Base-by-base conservation (phyloP, 257 asterid species). In the Verbascum thapsus region DNA sequence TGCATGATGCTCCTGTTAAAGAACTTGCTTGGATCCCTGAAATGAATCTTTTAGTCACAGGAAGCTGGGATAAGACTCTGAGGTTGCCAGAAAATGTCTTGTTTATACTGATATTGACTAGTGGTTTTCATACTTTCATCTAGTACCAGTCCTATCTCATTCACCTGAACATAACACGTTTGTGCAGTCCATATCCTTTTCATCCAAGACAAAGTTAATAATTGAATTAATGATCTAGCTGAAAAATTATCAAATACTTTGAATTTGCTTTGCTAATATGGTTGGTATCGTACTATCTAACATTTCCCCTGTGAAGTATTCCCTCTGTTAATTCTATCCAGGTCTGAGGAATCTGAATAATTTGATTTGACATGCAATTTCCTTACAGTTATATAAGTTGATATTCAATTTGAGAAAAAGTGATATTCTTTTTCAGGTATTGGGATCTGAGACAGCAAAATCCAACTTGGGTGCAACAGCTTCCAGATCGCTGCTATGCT, bases 401-500 rank as follows among this genome's bases (percentile, higher is more conserved):
- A 50, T 61, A 44, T 58, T 40, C 61, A 57, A 35, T 45, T 10
- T 50, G 41, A n/a, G 48, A 63, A 26, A 22, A 39, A 22, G 9
- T 56, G 59, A 56, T 58, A 32, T 61, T 72, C 55, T 0, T 68
- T 72, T 68, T 38, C 82, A 92, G 99, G 87, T 92, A 92, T 73
- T 92, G 96, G 99, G 99, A 92, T 81, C 67, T 87, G 81, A 82
- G 99, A 69, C 97, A 92, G 83, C 81, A 72, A 61, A 89, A 72
- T 78, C 97, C 99, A 66, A 88, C 86, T 53, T 85, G 88, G 80
- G 85, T 84, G 69, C 97, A 89, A 65, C 94, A 82, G 68, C 99
- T 92, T 73, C 96, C 99, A 5, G 99, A 89, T 22, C 96, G 95
- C 50, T 92, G 99, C 88, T 85, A 85, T 79, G 96, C 97, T 30